A percentile compares a stretch with the other conserved stretches of the same genome.
Evolutionary conservation across 2,329 filamentous ascomycete genomes (phyloP).

Genomic region (Cyphellophora attinorum): DNA sequence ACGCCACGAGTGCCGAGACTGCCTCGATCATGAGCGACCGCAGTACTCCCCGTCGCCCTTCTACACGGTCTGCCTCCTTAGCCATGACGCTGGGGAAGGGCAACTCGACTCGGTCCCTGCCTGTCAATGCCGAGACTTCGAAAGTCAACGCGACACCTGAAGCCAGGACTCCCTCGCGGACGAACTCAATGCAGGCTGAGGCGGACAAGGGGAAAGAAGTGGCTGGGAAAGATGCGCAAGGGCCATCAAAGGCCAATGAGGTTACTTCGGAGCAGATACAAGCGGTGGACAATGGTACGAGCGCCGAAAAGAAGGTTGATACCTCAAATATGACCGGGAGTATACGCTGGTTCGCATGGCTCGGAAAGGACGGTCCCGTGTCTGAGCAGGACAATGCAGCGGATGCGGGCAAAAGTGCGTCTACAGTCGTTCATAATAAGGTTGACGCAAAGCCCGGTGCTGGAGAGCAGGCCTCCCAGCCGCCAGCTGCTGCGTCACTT

Average conservation of each 20-base stretch:
- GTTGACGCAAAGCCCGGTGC: background rate
- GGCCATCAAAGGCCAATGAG: background rate
- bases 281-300: background rate
- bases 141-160: constrained; percentile 30
- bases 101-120: constrained; percentile 33
- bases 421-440: background rate
- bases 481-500: background rate
- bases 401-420: background rate
- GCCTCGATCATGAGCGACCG: constrained; percentile 21
- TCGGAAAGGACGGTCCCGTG: constrained; percentile 1
- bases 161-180: constrained; percentile 17
- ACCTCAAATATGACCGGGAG: background rate
- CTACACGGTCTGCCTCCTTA: constrained; percentile 26
- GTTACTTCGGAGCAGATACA: background rate
- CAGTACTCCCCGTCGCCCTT: constrained; percentile 19
- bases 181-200: constrained; percentile 14
- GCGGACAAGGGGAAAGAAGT: constrained; percentile 1
- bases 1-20: constrained; percentile 26
- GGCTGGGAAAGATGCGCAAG: background rate
- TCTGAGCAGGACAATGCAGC: background rate
- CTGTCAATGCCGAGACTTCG: constrained; percentile 35
- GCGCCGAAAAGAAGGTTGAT: background rate
- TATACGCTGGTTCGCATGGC: constrained; percentile 11
- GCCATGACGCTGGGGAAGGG: constrained; percentile 32
- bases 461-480: background rate